A percentile compares a stretch with the other conserved stretches of the same genome.
Conservation (phyloP, 441 rosid genomes). For the Manihot esculenta region DNA sequence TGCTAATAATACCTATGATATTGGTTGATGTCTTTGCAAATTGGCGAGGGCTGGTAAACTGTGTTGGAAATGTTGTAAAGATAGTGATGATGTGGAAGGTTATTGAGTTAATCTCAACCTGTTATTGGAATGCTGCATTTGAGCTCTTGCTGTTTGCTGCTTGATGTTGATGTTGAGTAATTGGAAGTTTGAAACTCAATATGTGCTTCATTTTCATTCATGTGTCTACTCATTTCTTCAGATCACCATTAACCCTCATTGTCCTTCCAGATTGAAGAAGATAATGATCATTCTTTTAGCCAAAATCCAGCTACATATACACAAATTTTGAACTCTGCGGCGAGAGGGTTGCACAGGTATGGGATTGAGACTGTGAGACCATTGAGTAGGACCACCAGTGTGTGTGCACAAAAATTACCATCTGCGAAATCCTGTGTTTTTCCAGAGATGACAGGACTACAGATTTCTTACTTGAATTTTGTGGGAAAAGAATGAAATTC, state of each 20-base stretch:
- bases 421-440: background rate
- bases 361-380: conserved; percentile 24
- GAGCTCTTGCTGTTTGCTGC: background rate
- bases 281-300: conserved; percentile 47
- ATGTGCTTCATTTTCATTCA: background rate
- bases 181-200: background rate
- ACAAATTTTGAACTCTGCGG: conserved; percentile 62
- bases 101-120: background rate
- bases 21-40: background rate
- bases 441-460: conserved; percentile 1
- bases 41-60: background rate
- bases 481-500: background rate
- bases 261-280: conserved; percentile 67
- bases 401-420: background rate
- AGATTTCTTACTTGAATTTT: background rate
- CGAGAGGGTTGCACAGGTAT: conserved; percentile 87
- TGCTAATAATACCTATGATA: background rate
- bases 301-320: conserved; percentile 75
- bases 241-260: conserved; percentile 19
- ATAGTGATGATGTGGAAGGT: background rate
- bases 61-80: background rate
- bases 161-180: background rate
- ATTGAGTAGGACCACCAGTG: conserved; percentile 8
- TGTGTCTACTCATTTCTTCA: conserved; percentile 6
- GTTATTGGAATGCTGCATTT: background rate